Conservation (phyloP, 2,329 filamentous ascomycete species). For the Chlorencoelia australis region DNA sequence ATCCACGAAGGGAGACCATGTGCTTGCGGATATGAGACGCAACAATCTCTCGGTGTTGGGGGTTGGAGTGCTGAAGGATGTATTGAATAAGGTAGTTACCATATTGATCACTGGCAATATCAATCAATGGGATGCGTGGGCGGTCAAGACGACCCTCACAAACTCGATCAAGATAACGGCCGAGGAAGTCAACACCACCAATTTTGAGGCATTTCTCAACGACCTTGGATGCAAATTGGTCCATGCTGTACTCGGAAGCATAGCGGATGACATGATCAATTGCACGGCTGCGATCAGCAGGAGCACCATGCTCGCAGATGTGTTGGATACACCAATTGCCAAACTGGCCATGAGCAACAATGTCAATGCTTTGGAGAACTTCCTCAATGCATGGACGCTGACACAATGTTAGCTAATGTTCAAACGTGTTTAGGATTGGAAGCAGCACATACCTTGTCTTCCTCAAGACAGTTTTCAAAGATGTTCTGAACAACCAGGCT, state of each 20-base stretch:
- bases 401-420: constrained; percentile 18
- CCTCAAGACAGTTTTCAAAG: constrained; percentile 97
- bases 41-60: constrained; percentile 87
- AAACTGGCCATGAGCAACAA: constrained; percentile 94
- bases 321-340: constrained; percentile 99
- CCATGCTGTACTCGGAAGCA: constrained; percentile 94
- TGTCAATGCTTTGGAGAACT: constrained; percentile 87
- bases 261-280: constrained; percentile 92
- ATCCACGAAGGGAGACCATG: constrained; percentile 97
- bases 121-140: constrained; percentile 91
- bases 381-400: constrained; percentile 96
- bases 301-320: constrained; percentile 91
- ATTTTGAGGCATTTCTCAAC: constrained; percentile 99
- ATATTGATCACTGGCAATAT: constrained; percentile 97
- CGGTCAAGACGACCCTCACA: constrained; percentile 85
- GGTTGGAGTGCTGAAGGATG: constrained; percentile 79
- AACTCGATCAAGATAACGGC: constrained; percentile 86
- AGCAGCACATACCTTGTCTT: constrained; percentile 68
- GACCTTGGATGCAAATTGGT: constrained; percentile 97
- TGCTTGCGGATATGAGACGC: constrained; percentile 94
- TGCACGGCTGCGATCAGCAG: constrained; percentile 82
- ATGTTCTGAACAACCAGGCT: constrained; percentile 99
- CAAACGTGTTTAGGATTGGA: neutral
- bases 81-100: constrained; percentile 98
- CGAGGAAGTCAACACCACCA: constrained; percentile 78